A percentile compares a stretch with the other conserved stretches of the same genome.
Conservation (phyloP, 805 yeast species). For the Pichia manshurica region DNA sequence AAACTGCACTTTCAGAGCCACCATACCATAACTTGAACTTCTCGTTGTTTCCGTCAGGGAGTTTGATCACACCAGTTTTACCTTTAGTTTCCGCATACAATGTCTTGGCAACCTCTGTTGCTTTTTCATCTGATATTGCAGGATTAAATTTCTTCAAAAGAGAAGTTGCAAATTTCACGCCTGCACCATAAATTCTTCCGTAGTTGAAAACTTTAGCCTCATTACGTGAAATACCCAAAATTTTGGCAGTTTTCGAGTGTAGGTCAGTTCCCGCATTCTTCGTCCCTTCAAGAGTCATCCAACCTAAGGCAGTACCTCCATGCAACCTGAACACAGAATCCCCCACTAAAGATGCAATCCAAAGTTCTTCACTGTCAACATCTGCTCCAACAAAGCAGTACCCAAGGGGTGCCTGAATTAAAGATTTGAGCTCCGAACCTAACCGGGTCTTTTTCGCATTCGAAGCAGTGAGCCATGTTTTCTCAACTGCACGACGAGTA, state of each 20-base stretch:
- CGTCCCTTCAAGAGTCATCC: conserved; percentile 99
- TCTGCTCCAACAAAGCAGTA: conserved; percentile 96
- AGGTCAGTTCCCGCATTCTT: conserved; percentile 88
- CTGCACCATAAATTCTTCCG: conserved; percentile 98
- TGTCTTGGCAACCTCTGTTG: conserved; percentile 54
- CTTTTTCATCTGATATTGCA: conserved; percentile 56
- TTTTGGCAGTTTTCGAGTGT: conserved; percentile 88
- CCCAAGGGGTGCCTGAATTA: conserved; percentile 81
- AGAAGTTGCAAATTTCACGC: conserved; percentile 83
- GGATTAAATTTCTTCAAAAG: conserved; percentile 81
- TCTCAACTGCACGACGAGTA: conserved; percentile 93
- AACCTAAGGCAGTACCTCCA: conserved; percentile 95
- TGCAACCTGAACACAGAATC: conserved; percentile 85
- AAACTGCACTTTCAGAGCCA: conserved; percentile 89
- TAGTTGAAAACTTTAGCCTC: conserved; percentile 95
- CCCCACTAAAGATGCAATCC: conserved; percentile 96
- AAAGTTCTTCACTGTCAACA: conserved; percentile 95
- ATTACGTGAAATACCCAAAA: conserved; percentile 80
- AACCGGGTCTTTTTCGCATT: conserved; percentile 81
- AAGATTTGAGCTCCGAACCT: conserved; percentile 90
- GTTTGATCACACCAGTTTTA: conserved; percentile 26
- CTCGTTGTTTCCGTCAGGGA: conserved; percentile 10
- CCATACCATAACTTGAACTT: conserved; percentile 56
- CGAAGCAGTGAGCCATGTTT: conserved; percentile 96
- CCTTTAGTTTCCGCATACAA: conserved; percentile 87